Evolutionary conservation across 2,329 filamentous ascomycete species (phyloP), one percentile per base, ranked within the genome.

Genomic region (Sclerotinia borealis): DNA sequence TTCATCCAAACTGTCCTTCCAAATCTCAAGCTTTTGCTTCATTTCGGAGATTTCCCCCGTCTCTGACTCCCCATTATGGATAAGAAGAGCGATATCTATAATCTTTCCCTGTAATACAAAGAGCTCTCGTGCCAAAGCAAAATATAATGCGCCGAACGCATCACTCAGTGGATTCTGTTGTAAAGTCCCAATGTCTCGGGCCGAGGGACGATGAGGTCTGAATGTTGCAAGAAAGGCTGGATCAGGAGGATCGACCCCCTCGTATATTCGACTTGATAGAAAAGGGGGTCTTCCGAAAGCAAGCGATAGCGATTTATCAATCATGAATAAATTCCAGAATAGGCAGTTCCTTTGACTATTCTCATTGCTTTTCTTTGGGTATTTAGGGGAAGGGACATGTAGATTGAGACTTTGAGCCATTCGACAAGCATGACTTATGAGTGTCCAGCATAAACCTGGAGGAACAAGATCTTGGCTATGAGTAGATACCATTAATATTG

Each of bases 251-350:
- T 63, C 63, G 11, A 65, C 56, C 19, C 63, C 50, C 27, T 59
- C 59, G 29, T 66, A 67, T n/a, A 65, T 37, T n/a, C 59, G 48
- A n/a, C 52, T 41, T 2, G 61, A 49, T 34, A 67, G 45, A 25
- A 63, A 50, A 13, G 55, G 59, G 4, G 63, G 66, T 11, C 66
- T 49, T 9, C 66, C 66, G 63, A 66, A 65, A 17, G 64, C 64
- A 15, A 67, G 56, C 4, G 64, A 55, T 8, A 67, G n/a, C 17
- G 59, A 47, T 37, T 65, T 67, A 45, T 67, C 66, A 27, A 66
- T 39, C 31, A 61, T 59, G 47, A 64, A 67, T n/a, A 67, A 9
- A 49, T 51, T 41, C 65, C 65, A 67, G n/a, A 67, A 67, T 17
- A 67, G 27, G 31, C 39, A 66, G n/a, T 59, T 59, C 22, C 65